Evolutionary conservation across 345 rosid genomes (phyloP), one percentile per base, ranked within the genome.

Genomic region (Eucalyptus pauciflora): DNA sequence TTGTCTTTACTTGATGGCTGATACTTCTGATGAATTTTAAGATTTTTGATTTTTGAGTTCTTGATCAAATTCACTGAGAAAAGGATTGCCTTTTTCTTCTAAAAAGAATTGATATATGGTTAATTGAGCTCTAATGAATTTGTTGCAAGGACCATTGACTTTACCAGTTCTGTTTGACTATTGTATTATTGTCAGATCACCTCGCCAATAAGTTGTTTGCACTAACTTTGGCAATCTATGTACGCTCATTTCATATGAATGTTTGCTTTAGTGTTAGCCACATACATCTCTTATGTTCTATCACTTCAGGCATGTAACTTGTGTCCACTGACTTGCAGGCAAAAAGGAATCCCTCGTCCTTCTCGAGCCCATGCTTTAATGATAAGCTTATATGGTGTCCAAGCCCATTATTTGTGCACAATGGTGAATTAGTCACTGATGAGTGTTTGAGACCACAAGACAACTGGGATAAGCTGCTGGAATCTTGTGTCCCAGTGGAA

Each of bases 401-500:
- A 49, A 88, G 89, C 90, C 94, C 94, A 13, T 93, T 96, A 86
- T 87, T 89, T 88, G 93, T 89, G 91, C 79, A 90, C 67, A 90
- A 89, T 89, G 95, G 90, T 89, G 90, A 90, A 60, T 43, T 80
- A 45, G 87, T 85, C 54, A 76, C 45, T 9, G 83, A 86, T 91
- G 92, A 88, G 88, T 88, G 89, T 86, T 88, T 91, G 90, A 91
- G 92, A 92, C 90, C 92, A 83, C 92, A 89, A 90, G 94, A 93
- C 50, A 91, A 50, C 91, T 90, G 85, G 67, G 95, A 96, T 87
- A 90, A 93, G 24, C 92, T 94, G 90, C 86, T 95, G 79, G 91
- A 94, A 86, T 94, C 93, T 90, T 96, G 99, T 88, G 92, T 94
- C 86, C 95, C 97, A 43, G 91, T 96, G 87, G 97, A 95, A 89